Evolutionary conservation across 2,329 filamentous ascomycete species (phyloP), one percentile per base, ranked within the genome.

Genomic region (Neopestalotiopsis rosae): DNA sequence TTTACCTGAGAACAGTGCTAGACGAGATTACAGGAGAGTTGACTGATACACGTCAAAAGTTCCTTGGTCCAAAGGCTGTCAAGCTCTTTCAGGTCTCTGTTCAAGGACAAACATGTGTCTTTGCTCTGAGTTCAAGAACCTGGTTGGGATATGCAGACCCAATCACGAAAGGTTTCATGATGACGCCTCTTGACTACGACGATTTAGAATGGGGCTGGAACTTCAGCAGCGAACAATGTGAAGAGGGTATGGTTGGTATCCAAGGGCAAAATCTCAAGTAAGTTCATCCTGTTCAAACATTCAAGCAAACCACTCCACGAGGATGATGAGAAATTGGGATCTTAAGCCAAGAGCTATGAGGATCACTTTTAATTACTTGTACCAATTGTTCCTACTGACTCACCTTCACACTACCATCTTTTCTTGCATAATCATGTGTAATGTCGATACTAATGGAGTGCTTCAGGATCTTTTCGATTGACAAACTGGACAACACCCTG

Each of bases 311-410:
- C 6, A 38, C 34, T 70, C 70, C 72, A 75, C 78, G 75, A 75
- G 73, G 72, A 86, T 91, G 90, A 93, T 92, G 91, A 93, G 80
- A 86, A 81, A 82, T 81, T 81, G 84, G 85, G 85, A 85, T 83
- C 87, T 86, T 87, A 88, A 74, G 86, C 86, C 80, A 76, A 71
- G 76, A 78, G 86, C 85, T 69, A 85, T 89, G 87, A 90, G 87
- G 87, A 76, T 75, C 80, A 81, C 85, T 81, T 83, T 86, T 82
- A 85, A 85, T 81, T 64, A 64, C 49, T 77, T 84, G 85, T 86
- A 87, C 91, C 94, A 97, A 97, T 97, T 97, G 94, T 97, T 97
- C 94, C 94, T 97, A 90, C 94, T 97, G 94, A 97, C 80, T 83
- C 80, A 81, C 77, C 58, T 68, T 71, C 71, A 68, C 69, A 68